A percentile compares a stretch with the other conserved stretches of the same genome.
These are phyloP conservation scores for Zymoseptoria crescenta DNA, from an alignment of 2,329 filamentous ascomycete species.

Conservation along the genomic window DNA sequence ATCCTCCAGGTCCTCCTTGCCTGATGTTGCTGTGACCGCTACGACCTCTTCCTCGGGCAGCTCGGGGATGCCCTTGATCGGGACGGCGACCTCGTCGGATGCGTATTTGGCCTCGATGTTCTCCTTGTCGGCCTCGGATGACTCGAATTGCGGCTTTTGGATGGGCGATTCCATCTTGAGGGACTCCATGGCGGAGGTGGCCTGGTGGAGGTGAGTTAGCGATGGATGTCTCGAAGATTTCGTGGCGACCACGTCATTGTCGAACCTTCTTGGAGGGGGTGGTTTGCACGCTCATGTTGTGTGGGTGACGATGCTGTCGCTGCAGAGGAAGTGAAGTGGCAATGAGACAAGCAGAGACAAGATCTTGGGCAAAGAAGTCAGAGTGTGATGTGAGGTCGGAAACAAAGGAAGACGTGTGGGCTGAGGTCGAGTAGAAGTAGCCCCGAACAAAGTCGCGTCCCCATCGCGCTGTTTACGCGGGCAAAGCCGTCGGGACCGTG, in stretches of 20 bases:
- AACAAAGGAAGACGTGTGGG: not conserved
- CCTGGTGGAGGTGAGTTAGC: conserved; percentile 48
- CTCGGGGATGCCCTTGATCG: conserved; percentile 44
- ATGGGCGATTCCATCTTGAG: conserved; percentile 89
- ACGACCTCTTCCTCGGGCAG: conserved; percentile 23
- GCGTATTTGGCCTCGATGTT: conserved; percentile 50
- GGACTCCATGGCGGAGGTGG: conserved; percentile 75
- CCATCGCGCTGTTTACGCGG: not conserved
- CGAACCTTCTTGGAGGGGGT: conserved; percentile 67
- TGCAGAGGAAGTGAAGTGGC: not conserved
- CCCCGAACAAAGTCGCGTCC: not conserved
- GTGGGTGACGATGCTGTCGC: conserved; percentile 11
- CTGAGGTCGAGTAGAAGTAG: not conserved
- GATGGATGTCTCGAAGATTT: conserved; percentile 27
- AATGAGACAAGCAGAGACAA: not conserved
- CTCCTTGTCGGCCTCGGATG: conserved; percentile 63
- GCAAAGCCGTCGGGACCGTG: not conserved
- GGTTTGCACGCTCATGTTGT: conserved; percentile 54
- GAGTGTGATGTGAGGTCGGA: not conserved
- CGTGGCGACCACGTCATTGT: conserved; percentile 34
- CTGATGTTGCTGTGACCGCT: conserved; percentile 44
- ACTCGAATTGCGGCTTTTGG: conserved; percentile 78
- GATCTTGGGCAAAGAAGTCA: too few relatives aligned
- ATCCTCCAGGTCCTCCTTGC: conserved; percentile 61
- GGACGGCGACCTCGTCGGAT: conserved; percentile 50